Conservation (phyloP, 768 basidiomycete genomes). For the Suillus discolor region DNA sequence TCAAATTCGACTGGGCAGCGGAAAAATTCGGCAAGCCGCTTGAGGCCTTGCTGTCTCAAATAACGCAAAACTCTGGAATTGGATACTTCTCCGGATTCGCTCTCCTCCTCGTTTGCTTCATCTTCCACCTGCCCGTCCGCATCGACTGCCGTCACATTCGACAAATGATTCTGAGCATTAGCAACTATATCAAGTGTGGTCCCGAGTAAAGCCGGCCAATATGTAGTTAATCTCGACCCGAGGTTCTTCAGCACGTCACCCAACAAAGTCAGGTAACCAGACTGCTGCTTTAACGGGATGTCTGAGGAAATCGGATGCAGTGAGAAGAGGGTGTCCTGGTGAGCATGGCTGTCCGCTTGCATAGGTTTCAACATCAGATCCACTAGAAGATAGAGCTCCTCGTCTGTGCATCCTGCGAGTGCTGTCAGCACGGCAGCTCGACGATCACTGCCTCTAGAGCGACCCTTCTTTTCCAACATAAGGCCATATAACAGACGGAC, state of each 20-base stretch:
- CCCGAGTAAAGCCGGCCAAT: constrained; percentile 79
- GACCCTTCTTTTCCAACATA: constrained; percentile 80
- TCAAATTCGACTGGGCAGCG: constrained; percentile 71
- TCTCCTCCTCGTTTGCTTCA: constrained; percentile 39
- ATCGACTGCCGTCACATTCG: constrained; percentile 32
- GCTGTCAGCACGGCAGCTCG: constrained; percentile 75
- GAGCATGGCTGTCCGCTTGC: constrained; percentile 32
- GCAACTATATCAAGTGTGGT: constrained; percentile 67
- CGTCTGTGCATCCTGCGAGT: constrained; percentile 67
- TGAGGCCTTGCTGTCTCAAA: constrained; percentile 82
- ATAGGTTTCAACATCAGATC: constrained; percentile 88
- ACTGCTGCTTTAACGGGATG: constrained; percentile 64
- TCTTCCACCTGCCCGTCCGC: constrained; percentile 40
- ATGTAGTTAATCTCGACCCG: constrained; percentile 64
- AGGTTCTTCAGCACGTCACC: constrained; percentile 84
- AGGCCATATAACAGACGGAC: constrained; percentile 84
- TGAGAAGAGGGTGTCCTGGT: constrained; percentile 30
- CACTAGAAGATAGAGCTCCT: constrained; percentile 76
- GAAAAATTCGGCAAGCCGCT: constrained; percentile 89
- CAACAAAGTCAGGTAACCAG: constrained; percentile 84
- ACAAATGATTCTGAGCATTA: constrained; percentile 61
- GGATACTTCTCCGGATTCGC: constrained; percentile 23
- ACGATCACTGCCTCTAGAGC: constrained; percentile 63
- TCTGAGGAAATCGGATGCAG: constrained; percentile 30
- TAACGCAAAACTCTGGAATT: constrained; percentile 51